These are phyloP conservation scores for Rhynchospora tenuis DNA, from an alignment of 176 grass and related monocot genomes.

Conservation along the genomic window DNA sequence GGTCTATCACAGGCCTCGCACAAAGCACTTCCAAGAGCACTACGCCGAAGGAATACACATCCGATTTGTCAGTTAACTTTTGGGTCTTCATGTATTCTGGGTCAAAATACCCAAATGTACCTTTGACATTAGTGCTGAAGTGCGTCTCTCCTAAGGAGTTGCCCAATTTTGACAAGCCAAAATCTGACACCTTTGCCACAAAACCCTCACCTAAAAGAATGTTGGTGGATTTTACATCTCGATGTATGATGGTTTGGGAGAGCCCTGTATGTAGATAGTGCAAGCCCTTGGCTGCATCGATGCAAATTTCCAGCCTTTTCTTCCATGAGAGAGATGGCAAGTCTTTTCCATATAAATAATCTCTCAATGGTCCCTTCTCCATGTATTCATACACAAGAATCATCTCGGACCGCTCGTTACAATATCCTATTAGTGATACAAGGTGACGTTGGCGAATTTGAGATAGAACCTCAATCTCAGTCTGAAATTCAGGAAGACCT, in stretches of 20 bases:
- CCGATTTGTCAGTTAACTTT: constrained; percentile 41
- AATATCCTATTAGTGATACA: constrained; percentile 41
- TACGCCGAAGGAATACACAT: constrained; percentile 52
- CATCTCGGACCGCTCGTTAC: constrained; percentile 39
- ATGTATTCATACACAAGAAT: constrained; percentile 51
- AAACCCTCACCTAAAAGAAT: constrained; percentile 38
- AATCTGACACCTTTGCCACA: constrained; percentile 44
- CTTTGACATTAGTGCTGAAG: constrained; percentile 30
- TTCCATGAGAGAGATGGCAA: constrained; percentile 43
- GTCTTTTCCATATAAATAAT: constrained; percentile 28
- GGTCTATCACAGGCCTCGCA: constrained; percentile 34
- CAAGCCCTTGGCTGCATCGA: constrained; percentile 41
- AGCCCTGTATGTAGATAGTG: constrained; percentile 57
- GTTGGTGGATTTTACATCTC: constrained; percentile 55
- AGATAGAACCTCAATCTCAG: constrained; percentile 37
- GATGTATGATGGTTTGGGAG: constrained; percentile 50
- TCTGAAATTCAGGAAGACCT: constrained; percentile 44
- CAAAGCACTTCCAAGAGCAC: constrained; percentile 44
- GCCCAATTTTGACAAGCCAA: constrained; percentile 38
- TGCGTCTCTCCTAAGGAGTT: constrained; percentile 27
- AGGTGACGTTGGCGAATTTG: constrained; percentile 42
- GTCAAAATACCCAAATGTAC: constrained; percentile 39
- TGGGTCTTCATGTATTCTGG: constrained; percentile 46
- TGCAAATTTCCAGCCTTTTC: constrained; percentile 53
- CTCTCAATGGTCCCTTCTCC: constrained; percentile 34